A percentile compares a stretch with the other conserved stretches of the same genome.
Evolutionary conservation across 345 rosid species (phyloP).

Genomic region (Populus nigra): DNA sequence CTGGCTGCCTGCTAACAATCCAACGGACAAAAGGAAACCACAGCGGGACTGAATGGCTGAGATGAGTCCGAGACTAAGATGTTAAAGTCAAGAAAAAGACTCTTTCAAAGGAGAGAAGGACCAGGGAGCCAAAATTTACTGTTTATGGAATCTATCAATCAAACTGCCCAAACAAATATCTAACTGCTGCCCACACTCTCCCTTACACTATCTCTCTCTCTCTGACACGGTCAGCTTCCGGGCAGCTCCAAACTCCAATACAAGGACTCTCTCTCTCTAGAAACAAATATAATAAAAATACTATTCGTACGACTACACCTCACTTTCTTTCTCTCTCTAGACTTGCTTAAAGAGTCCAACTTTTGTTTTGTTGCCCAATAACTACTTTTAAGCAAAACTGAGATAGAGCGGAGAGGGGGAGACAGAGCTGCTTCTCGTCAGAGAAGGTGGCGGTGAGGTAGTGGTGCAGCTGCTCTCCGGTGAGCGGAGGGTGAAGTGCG

Average conservation of each 20-base stretch:
- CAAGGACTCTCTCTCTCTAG: conserved; percentile 19
- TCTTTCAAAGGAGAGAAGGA: not conserved
- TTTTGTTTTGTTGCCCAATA: not conserved
- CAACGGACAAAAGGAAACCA: not conserved
- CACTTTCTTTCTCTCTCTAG: not conserved
- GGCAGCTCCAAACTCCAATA: conserved; percentile 53
- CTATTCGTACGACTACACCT: not conserved
- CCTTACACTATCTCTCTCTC: not conserved
- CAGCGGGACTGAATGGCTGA: conserved; percentile 7
- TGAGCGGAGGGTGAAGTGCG: conserved; percentile 15
- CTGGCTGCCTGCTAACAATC: not conserved
- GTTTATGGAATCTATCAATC: conserved; percentile 13
- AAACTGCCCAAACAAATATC: conserved; percentile 31
- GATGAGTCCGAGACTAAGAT: not conserved
- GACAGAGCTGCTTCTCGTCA: conserved; percentile 19
- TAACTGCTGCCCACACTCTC: conserved; percentile 21
- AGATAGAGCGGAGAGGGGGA: not conserved
- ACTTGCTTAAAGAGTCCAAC: conserved; percentile 16
- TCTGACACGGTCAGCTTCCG: conserved; percentile 28
- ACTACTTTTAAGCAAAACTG: not conserved
- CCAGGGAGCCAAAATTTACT: not conserved
- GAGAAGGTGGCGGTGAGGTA: conserved; percentile 23
- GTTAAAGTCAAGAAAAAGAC: not conserved
- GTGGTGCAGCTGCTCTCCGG: conserved; percentile 16
- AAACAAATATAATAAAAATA: not conserved